Evolutionary conservation across 78 protist genomes (phyloP), one percentile per base, ranked within the genome.

Genomic region (Abeoforma whisleri): DNA sequence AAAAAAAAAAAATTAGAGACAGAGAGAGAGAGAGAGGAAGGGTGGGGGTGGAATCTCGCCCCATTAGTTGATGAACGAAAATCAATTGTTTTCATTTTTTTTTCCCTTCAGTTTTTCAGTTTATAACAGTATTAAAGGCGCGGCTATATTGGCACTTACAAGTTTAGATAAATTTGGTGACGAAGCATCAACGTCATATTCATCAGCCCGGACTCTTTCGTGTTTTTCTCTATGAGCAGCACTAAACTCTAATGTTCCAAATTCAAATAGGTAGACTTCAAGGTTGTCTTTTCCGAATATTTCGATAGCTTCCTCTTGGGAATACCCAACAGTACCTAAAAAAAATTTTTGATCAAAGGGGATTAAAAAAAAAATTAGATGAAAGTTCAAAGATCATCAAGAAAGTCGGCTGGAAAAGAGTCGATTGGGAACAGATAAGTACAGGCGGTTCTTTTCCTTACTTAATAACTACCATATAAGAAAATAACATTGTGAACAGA

Each of bases 251-350:
- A 95, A 89, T 16, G 94, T 88, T 72, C 40, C 68, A 87, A 87
- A 93, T 35, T 39, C 37, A 1, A 85, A 2, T 35, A 81, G 92
- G 84, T 40, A 48, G 0, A 94, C 93, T 80, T 91, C 95, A 31
- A 96, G 33, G 76, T 87, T 71, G n/a, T 85, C 95, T 80, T 90
- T 89, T 36, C 97, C 97, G 75, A 57, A 90, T 57, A 1, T 0
- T 39, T 25, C 40, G 62, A 71, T 39, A 30, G 98, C 98, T 1
- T 84, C 89, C 84, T 96, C 97, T 68, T 96, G 97, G 31, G 87
- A 0, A 33, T 89, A 36, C 22, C 98, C 98, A 80, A 80, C 2
- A 74, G 80, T 30, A 16, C 97, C 97, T 73, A 95, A 96, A 88
- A 95, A 97, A 22, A 93, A 40, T n/a, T n/a, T n/a, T n/a, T n/a